These are phyloP conservation scores for Jacaranda mimosifolia DNA, from an alignment of 257 asterid species.

Conservation along the genomic window DNA sequence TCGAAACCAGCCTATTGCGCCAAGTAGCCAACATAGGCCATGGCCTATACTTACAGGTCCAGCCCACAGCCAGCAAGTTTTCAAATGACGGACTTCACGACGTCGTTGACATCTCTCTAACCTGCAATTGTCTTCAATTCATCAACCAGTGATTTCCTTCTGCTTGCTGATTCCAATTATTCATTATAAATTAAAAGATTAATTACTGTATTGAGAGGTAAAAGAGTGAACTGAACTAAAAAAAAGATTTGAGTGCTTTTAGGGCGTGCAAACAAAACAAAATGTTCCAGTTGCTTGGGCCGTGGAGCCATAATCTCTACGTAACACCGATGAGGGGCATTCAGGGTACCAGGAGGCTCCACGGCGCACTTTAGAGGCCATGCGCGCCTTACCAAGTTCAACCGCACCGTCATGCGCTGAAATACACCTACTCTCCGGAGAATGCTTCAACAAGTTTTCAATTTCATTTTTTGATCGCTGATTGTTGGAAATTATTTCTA, in stretches of 20 bases:
- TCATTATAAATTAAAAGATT: too few species aligned
- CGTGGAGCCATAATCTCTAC: too few species aligned
- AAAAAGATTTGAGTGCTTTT: too few species aligned
- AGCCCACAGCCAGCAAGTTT: not conserved
- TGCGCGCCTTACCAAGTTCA: slow-evolving; percentile 85
- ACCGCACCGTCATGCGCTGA: slow-evolving; percentile 81
- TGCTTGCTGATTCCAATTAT: too few species aligned
- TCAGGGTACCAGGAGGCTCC: too few species aligned
- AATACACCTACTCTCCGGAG: slow-evolving; percentile 89
- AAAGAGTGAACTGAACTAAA: too few species aligned
- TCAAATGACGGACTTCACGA: not conserved
- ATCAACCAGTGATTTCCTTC: not conserved
- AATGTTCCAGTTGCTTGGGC: too few species aligned
- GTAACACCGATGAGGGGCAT: too few species aligned
- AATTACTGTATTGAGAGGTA: too few species aligned
- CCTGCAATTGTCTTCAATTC: not conserved
- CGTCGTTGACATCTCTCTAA: not conserved
- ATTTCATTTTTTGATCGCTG: not conserved
- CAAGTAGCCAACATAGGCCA: not conserved
- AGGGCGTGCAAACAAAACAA: too few species aligned
- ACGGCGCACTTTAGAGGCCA: slow-evolving; percentile 37
- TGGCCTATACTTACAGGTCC: not conserved
- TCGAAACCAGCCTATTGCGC: not conserved
- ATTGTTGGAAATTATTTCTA: too few species aligned
- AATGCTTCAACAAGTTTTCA: slow-evolving; percentile 86